These are phyloP conservation scores for Brassica nigra DNA, from an alignment of 345 rosid genomes.

Conservation along the genomic window DNA sequence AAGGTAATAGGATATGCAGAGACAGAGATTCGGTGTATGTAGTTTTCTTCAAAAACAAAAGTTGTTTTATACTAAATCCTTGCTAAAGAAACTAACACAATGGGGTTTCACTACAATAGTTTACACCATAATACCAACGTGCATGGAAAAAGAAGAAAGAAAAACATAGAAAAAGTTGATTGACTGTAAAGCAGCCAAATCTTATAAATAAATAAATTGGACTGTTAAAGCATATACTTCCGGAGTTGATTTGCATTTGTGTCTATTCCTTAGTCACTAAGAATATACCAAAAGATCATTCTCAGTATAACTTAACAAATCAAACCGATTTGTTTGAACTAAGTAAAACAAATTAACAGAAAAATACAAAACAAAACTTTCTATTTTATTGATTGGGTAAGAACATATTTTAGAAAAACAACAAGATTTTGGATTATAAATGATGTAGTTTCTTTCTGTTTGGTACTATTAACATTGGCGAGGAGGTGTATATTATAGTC, in stretches of 20 bases:
- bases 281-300: slow-evolving; percentile 40
- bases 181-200: slow-evolving; percentile 37
- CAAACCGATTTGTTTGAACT: neutral
- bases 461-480: neutral
- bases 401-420: neutral
- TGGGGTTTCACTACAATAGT: slow-evolving; percentile 7
- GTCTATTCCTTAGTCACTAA: slow-evolving; percentile 40
- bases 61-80: neutral
- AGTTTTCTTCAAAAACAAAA: neutral
- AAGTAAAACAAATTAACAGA: neutral
- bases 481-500: neutral
- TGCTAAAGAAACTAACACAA: slow-evolving; percentile 8
- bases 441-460: neutral
- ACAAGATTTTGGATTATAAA: neutral
- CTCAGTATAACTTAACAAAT: neutral
- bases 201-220: neutral
- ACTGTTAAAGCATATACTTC: slow-evolving; percentile 25
- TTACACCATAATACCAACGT: slow-evolving; percentile 33
- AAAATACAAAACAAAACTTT: neutral
- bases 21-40: slow-evolving; percentile 11
- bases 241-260: slow-evolving; percentile 18
- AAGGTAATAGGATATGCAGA: slow-evolving; percentile 10
- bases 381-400: neutral
- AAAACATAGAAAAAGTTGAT: slow-evolving; percentile 12
- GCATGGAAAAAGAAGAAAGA: slow-evolving; percentile 18